Conservation (phyloP, 306 rosid species). For the Sicyos edulis region DNA sequence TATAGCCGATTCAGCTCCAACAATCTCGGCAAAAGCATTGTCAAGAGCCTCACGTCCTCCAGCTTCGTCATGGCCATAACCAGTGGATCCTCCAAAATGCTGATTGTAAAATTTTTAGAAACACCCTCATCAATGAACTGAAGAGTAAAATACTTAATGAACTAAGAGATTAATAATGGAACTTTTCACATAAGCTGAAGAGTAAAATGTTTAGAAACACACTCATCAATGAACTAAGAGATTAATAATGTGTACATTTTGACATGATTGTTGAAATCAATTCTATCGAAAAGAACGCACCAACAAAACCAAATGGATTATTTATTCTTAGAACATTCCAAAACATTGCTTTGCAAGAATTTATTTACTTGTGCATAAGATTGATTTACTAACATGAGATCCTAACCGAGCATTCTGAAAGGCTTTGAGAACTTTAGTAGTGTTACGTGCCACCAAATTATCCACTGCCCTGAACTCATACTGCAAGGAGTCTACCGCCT, state of each 20-base stretch:
- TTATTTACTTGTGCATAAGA: neutral
- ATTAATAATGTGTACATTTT: neutral
- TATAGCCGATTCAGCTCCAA: conserved; percentile 87
- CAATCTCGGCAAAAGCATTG: conserved; percentile 78
- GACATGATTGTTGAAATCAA: neutral
- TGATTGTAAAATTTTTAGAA: conserved; percentile 26
- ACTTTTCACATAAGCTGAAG: no score
- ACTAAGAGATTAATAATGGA: neutral
- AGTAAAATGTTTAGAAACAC: neutral
- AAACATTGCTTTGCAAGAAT: neutral
- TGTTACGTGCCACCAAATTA: conserved; percentile 72
- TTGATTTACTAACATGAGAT: conserved; percentile 54
- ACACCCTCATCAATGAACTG: neutral
- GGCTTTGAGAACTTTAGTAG: conserved; percentile 68
- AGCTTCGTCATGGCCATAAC: conserved; percentile 97
- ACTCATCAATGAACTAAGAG: neutral
- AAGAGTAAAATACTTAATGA: neutral
- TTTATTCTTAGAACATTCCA: neutral
- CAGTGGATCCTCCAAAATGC: conserved; percentile 91
- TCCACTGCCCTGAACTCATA: conserved; percentile 79
- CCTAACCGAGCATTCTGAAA: conserved; percentile 82
- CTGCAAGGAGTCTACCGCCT: conserved; percentile 68
- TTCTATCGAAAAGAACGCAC: neutral
- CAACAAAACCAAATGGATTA: no score
- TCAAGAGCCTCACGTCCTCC: conserved; percentile 97